Evolutionary conservation across 1,284 basidiomycete species (phyloP).

Genomic region (Cutaneotrichosporon arboriforme): DNA sequence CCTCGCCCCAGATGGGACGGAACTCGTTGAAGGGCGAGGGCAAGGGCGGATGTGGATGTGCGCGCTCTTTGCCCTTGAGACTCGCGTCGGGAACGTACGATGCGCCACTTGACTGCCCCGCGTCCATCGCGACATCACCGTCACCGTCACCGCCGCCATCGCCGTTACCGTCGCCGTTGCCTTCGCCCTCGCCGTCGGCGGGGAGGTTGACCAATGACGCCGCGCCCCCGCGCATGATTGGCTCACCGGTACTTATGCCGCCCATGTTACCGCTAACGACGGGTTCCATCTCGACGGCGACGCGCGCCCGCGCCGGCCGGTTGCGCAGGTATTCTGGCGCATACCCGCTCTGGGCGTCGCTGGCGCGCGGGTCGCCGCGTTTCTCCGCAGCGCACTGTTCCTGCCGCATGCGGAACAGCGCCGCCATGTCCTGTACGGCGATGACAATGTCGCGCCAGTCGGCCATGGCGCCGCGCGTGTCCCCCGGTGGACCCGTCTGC

Average conservation of each 20-base stretch:
- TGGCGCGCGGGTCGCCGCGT: background rate
- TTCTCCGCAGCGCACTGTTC: background rate
- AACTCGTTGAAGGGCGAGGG: background rate
- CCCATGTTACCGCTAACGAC: too few relatives aligned
- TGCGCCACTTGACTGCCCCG: too few relatives aligned
- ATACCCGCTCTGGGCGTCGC: background rate
- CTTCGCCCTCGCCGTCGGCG: too few relatives aligned
- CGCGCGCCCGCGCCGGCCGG: too few relatives aligned
- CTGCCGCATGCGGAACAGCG: constrained; percentile 14
- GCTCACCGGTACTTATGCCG: too few relatives aligned
- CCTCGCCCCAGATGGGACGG: background rate
- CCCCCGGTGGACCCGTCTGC: constrained; percentile 25
- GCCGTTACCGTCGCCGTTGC: too few relatives aligned
- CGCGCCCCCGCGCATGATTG: too few relatives aligned
- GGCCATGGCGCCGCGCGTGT: constrained; percentile 87
- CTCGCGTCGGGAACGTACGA: too few relatives aligned
- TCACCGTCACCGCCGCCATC: too few relatives aligned
- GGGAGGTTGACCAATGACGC: too few relatives aligned
- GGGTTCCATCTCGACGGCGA: too few relatives aligned
- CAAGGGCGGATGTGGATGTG: background rate
- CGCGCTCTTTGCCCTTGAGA: background rate
- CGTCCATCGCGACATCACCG: too few relatives aligned
- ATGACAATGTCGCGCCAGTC: constrained; percentile 63
- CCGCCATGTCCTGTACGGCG: constrained; percentile 32
- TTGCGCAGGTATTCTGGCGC: background rate